Evolutionary conservation across 768 basidiomycete species (phyloP).

Genomic region (Russula sp.): DNA sequence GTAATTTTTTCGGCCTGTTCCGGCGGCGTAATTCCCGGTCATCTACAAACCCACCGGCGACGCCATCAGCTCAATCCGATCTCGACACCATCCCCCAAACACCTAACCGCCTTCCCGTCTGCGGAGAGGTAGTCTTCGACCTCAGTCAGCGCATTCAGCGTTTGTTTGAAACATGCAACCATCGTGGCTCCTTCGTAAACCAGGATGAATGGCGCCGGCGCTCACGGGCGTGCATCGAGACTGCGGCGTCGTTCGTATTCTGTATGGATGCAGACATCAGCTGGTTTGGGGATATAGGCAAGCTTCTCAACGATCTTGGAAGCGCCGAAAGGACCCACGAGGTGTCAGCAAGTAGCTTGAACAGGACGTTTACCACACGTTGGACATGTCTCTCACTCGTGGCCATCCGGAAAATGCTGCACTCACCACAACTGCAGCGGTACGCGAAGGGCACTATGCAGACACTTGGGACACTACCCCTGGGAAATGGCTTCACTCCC

Average conservation of each 20-base stretch:
- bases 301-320: constrained; percentile 17
- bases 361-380: constrained; percentile 18
- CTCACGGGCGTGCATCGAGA: constrained; percentile 7
- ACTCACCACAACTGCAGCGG: neutral
- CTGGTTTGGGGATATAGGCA: constrained; percentile 19
- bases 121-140: neutral
- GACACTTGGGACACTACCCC: neutral
- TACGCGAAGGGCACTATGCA: neutral
- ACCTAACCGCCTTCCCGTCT: neutral
- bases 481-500: neutral
- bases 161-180: constrained; percentile 21
- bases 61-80: neutral
- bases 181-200: constrained; percentile 3
- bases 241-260: constrained; percentile 17
- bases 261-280: constrained; percentile 12
- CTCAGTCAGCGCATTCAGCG: constrained; percentile 18
- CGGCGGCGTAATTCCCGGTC: neutral
- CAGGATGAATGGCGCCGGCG: constrained; percentile 10
- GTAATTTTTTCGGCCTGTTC: neutral
- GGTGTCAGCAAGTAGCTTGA: neutral
- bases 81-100: neutral
- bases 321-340: constrained; percentile 3
- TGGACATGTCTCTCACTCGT: constrained; percentile 28
- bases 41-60: neutral
- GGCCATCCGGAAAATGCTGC: constrained; percentile 14